A percentile compares a stretch with the other conserved stretches of the same genome.
Evolutionary conservation across 1,139 yeast genomes (phyloP).

Genomic region (Geotrichum reessii): DNA sequence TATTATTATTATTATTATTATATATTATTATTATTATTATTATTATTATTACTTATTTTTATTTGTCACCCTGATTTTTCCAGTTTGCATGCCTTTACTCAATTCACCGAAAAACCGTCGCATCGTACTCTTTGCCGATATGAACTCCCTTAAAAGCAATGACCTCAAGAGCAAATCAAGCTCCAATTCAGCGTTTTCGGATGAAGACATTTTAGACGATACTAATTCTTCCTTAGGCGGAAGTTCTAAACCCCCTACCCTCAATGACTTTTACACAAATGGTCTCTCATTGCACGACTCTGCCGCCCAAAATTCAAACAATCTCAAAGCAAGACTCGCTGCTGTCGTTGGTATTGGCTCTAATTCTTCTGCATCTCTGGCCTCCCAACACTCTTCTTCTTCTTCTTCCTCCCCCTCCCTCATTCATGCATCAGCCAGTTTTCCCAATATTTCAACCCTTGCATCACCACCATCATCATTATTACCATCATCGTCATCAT

Average conservation of each 20-base stretch:
- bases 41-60: no score
- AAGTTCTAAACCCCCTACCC: slow-evolving; percentile 57
- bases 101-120: neutral
- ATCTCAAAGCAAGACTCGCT: slow-evolving; percentile 3
- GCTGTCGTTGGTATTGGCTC: slow-evolving; percentile 5
- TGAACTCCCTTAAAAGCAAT: neutral
- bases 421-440: slow-evolving; percentile 5
- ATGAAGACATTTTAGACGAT: slow-evolving; percentile 23
- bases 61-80: neutral
- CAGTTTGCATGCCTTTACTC: slow-evolving; percentile 1
- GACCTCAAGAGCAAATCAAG: neutral
- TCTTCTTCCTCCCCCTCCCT: no score
- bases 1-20: no score
- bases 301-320: slow-evolving; percentile 7
- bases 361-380: neutral
- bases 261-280: slow-evolving; percentile 54
- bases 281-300: slow-evolving; percentile 38
- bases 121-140: neutral
- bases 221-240: slow-evolving; percentile 39
- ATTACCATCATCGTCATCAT: neutral
- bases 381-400: neutral
- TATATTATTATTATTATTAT: no score
- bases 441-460: neutral
- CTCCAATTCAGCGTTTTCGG: slow-evolving; percentile 5
- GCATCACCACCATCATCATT: slow-evolving; percentile 1